phyloP scores from a whole-genome alignment of 768 basidiomycete species.

The Coprinopsis cinerea region DNA sequence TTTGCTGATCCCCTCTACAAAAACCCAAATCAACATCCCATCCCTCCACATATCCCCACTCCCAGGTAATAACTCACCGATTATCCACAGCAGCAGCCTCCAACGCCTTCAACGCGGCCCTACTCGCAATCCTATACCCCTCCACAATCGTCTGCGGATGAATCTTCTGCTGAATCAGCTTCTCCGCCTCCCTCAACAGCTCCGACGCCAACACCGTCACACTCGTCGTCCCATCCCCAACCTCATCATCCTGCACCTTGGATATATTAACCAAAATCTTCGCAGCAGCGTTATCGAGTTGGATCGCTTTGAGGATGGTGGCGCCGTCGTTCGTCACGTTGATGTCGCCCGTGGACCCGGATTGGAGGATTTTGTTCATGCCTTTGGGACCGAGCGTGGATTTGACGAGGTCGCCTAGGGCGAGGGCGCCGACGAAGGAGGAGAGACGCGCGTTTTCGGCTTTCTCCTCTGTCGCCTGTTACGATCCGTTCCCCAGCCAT shows the following conservation, averaged over 20 bases:
- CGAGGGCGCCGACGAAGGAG: slow-evolving; percentile 95
- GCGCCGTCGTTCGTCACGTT: slow-evolving; percentile 99
- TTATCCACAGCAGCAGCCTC: slow-evolving; percentile 81
- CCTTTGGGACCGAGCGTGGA: slow-evolving; percentile 98
- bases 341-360: slow-evolving; percentile 81
- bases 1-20: slow-evolving; percentile 58
- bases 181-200: slow-evolving; percentile 91
- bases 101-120: slow-evolving; percentile 77
- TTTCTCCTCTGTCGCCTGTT: slow-evolving; percentile 11
- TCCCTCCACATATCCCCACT: background rate
- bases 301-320: slow-evolving; percentile 95
- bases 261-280: slow-evolving; percentile 99
- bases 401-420: slow-evolving; percentile 96
- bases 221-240: slow-evolving; percentile 91
- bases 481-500: too few species aligned
- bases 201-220: slow-evolving; percentile 93
- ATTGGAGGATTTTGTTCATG: slow-evolving; percentile 98
- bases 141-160: slow-evolving; percentile 98
- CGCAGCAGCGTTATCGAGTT: slow-evolving; percentile 96
- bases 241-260: slow-evolving; percentile 99
- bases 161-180: slow-evolving; percentile 84
- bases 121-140: slow-evolving; percentile 90
- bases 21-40: background rate
- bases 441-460: slow-evolving; percentile 83
- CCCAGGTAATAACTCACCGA: slow-evolving; percentile 45